These are phyloP conservation scores for Chloris gayana DNA, from an alignment of 176 grass and related monocot genomes.

Conservation along the genomic window DNA sequence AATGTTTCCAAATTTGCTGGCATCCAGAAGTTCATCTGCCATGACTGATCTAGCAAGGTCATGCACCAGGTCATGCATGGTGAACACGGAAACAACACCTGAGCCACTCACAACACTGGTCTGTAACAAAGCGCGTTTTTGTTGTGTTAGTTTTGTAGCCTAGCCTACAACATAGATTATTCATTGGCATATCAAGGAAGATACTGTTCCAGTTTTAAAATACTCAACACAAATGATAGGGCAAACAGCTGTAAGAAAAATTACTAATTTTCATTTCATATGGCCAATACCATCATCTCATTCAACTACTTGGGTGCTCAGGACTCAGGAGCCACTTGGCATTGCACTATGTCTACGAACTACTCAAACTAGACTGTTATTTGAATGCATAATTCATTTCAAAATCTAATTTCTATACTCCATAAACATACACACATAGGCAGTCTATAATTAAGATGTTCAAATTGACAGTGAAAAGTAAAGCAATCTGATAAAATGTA, in stretches of 20 bases:
- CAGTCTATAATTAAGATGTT: not conserved
- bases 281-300: not conserved
- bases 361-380: not conserved
- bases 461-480: not conserved
- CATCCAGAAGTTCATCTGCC: slow-evolving; percentile 1
- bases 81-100: not conserved
- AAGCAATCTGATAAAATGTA: no score
- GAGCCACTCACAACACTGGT: not conserved
- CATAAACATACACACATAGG: not conserved
- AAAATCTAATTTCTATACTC: not conserved
- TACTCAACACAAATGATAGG: not conserved
- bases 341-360: not conserved
- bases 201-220: not conserved
- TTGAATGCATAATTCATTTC: not conserved
- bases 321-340: not conserved
- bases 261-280: not conserved
- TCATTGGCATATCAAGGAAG: not conserved
- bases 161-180: not conserved
- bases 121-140: not conserved
- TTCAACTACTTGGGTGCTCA: not conserved
- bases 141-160: not conserved
- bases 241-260: not conserved
- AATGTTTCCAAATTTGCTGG: not conserved
- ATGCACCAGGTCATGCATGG: slow-evolving; percentile 30
- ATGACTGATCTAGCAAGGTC: slow-evolving; percentile 4